Percentiles rank a stretch among this genome's conserved stretches.
Conservation (phyloP, 2,329 filamentous ascomycete species). For the Fusarium tuaranense region DNA sequence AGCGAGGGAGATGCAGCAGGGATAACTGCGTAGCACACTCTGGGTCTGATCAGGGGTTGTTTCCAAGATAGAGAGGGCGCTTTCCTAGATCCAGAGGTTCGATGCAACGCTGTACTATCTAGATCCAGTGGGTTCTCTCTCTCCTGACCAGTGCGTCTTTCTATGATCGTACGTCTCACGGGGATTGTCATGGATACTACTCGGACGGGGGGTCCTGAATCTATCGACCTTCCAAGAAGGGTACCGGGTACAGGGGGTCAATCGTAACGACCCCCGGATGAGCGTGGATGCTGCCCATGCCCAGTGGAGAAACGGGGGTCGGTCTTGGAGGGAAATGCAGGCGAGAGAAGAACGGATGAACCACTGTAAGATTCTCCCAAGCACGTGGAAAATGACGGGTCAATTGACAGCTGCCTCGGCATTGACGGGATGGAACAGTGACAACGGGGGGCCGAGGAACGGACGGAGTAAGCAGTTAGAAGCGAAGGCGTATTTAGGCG, state of each 20-base stretch:
- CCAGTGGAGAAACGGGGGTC: not conserved
- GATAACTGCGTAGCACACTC: not conserved
- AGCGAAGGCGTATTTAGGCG: not conserved
- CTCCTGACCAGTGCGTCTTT: not conserved
- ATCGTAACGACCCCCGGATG: not conserved
- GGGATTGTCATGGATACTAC: not conserved
- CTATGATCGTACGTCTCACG: not conserved
- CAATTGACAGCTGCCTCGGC: slow-evolving; percentile 2
- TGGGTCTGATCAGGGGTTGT: not conserved
- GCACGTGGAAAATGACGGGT: not conserved
- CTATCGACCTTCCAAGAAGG: not conserved
- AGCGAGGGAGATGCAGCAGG: slow-evolving; percentile 2
- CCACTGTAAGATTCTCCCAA: not conserved
- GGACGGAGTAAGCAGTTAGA: not conserved
- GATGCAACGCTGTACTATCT: not conserved
- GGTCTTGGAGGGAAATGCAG: not conserved
- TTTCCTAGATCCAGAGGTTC: slow-evolving; percentile 1
- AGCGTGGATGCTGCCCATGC: not conserved
- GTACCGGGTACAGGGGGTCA: not conserved
- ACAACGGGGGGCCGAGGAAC: not conserved
- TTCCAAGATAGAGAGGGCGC: not conserved
- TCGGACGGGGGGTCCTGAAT: not conserved
- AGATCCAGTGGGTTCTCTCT: not conserved
- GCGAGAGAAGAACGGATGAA: not conserved
- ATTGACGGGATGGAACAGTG: slow-evolving; percentile 6